Evolutionary conservation across 371 early-diverging fungal species (phyloP).

Genomic region (Mucor velutinosus): DNA sequence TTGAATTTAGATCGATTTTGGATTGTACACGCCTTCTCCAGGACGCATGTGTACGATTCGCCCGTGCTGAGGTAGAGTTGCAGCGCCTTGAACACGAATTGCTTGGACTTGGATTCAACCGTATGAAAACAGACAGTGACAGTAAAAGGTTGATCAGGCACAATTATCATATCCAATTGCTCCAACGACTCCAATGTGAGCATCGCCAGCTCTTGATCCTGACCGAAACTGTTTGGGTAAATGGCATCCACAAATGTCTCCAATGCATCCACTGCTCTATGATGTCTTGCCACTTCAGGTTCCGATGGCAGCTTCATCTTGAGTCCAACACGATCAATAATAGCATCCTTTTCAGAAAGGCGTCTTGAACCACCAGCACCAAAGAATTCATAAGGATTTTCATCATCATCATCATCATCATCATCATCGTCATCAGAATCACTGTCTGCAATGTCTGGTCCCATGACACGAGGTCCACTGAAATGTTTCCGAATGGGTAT

Average conservation of each 20-base stretch:
- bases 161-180: slow-evolving; percentile 15
- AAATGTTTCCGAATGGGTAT: slow-evolving; percentile 20
- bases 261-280: neutral
- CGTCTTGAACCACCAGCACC: neutral
- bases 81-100: slow-evolving; percentile 26
- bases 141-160: slow-evolving; percentile 5
- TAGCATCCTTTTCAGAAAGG: neutral
- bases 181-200: slow-evolving; percentile 9
- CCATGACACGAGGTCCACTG: slow-evolving; percentile 26
- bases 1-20: neutral
- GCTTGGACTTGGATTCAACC: neutral
- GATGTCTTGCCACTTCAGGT: neutral
- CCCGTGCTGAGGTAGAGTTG: slow-evolving; percentile 33
- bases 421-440: neutral
- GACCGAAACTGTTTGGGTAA: neutral
- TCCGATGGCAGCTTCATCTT: neutral
- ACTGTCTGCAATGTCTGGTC: slow-evolving; percentile 14
- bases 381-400: neutral
- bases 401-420: neutral
- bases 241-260: slow-evolving; percentile 7
- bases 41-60: slow-evolving; percentile 29
- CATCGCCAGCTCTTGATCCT: neutral
- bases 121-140: slow-evolving; percentile 28
- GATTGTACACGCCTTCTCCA: slow-evolving; percentile 24
- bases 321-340: neutral